Evolutionary conservation across 2,329 filamentous ascomycete genomes (phyloP).

Genomic region (Myriangium duriaei): DNA sequence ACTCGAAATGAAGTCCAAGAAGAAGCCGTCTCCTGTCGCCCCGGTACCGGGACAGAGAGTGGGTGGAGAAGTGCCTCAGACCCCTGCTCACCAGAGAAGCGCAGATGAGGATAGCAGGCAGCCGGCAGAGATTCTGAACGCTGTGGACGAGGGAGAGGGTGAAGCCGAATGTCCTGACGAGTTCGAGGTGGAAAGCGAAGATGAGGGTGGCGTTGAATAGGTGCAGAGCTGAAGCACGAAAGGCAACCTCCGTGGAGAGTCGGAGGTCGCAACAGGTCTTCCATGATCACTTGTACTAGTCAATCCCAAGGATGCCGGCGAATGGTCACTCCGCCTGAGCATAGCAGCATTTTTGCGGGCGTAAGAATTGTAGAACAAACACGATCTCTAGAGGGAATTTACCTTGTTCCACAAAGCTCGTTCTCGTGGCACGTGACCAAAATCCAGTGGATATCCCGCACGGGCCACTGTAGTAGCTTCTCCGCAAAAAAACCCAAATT

Average conservation of each 20-base stretch:
- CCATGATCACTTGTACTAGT: neutral
- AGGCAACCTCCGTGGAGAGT: too few species aligned
- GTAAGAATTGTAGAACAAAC: neutral
- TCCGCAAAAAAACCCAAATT: too few species aligned
- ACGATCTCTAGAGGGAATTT: neutral
- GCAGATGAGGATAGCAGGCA: slow-evolving; percentile 23
- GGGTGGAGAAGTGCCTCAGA: slow-evolving; percentile 17
- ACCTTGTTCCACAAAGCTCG: too few species aligned
- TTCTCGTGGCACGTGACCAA: too few species aligned
- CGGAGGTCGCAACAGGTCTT: neutral
- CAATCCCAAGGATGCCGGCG: too few species aligned
- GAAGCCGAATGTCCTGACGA: slow-evolving; percentile 58
- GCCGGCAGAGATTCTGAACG: slow-evolving; percentile 66
- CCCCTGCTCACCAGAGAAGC: slow-evolving; percentile 14
- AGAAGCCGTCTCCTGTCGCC: slow-evolving; percentile 40
- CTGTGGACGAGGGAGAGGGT: slow-evolving; percentile 69
- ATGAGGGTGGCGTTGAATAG: slow-evolving; percentile 32
- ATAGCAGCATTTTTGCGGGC: too few species aligned
- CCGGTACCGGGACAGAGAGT: slow-evolving; percentile 24
- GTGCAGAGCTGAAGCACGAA: too few species aligned
- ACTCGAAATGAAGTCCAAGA: slow-evolving; percentile 88
- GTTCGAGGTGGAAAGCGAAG: slow-evolving; percentile 69
- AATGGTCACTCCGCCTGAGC: too few species aligned
- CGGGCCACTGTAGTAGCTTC: too few species aligned
- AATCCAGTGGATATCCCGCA: too few species aligned